Conservation (phyloP, 148 eudicot genomes). For the Rhododendron vialii region DNA sequence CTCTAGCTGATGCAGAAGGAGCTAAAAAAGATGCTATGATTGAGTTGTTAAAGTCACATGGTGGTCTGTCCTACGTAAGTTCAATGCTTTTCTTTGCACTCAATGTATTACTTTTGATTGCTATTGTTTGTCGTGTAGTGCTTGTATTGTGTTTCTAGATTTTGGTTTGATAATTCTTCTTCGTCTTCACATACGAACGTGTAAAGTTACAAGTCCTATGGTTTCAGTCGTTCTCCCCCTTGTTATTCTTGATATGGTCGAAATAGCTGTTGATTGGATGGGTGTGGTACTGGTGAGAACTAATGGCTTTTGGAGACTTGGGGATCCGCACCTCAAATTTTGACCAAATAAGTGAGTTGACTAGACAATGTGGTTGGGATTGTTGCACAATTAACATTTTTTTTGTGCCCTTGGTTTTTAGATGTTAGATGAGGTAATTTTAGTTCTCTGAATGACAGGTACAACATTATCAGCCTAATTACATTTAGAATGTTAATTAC, state of each 20-base stretch:
- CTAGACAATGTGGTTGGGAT: neutral
- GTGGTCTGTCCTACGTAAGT: slow-evolving; percentile 92
- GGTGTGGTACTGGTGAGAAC: neutral
- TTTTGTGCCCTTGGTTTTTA: neutral
- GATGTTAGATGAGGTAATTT: neutral
- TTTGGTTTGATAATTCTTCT: neutral
- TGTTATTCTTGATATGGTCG: neutral
- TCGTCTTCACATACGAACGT: neutral
- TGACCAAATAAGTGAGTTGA: neutral
- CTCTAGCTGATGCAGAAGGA: slow-evolving; percentile 99
- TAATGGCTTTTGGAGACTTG: neutral
- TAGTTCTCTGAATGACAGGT: neutral
- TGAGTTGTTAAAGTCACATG: slow-evolving; percentile 73
- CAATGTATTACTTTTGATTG: neutral
- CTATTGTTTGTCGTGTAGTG: neutral
- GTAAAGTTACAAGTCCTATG: neutral
- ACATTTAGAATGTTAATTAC: neutral
- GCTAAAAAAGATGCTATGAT: slow-evolving; percentile 71
- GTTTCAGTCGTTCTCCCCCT: neutral
- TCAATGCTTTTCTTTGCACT: slow-evolving; percentile 4
- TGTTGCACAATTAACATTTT: neutral
- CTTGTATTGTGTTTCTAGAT: neutral
- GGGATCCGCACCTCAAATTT: neutral
- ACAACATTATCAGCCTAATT: neutral
- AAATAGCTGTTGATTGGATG: neutral